Percentiles rank a stretch among this genome's conserved stretches.
Evolutionary conservation across 768 basidiomycete species (phyloP).

Genomic region (Pleurotus pulmonarius): DNA sequence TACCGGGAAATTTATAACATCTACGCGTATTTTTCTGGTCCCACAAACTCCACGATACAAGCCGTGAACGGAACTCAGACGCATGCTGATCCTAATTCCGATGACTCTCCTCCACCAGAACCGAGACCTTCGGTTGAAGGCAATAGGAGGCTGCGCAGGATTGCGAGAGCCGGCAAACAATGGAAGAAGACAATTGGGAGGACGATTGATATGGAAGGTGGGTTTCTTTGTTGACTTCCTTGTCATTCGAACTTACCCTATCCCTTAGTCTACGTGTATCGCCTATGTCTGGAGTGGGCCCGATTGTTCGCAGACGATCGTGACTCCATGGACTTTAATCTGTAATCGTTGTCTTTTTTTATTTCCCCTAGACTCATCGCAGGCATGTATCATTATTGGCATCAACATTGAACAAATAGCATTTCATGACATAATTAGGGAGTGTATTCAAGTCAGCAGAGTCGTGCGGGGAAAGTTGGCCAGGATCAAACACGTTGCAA

Average conservation of each 20-base stretch:
- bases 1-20: conserved; percentile 95
- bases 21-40: conserved; percentile 89
- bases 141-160: conserved; percentile 70
- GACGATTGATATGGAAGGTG: conserved; percentile 90
- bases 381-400: conserved; percentile 9
- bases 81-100: no score
- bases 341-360: conserved; percentile 9
- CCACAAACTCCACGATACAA: conserved; percentile 54
- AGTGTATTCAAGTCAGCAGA: no score
- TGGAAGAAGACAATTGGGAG: conserved; percentile 88
- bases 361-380: neutral
- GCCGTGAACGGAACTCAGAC: conserved; percentile 46
- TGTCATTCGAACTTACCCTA: neutral
- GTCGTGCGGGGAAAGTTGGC: neutral
- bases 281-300: conserved; percentile 87
- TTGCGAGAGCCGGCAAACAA: conserved; percentile 87
- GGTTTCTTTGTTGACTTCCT: conserved; percentile 19
- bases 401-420: neutral
- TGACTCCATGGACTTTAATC: conserved; percentile 52
- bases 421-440: no score
- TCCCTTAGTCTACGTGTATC: conserved; percentile 73
- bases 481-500: conserved; percentile 12
- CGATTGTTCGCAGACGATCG: conserved; percentile 83
- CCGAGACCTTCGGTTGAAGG: conserved; percentile 47
- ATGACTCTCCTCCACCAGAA: conserved; percentile 16